These are phyloP conservation scores for Antrodiella citrinella DNA, from an alignment of 768 basidiomycete genomes.

Conservation along the genomic window DNA sequence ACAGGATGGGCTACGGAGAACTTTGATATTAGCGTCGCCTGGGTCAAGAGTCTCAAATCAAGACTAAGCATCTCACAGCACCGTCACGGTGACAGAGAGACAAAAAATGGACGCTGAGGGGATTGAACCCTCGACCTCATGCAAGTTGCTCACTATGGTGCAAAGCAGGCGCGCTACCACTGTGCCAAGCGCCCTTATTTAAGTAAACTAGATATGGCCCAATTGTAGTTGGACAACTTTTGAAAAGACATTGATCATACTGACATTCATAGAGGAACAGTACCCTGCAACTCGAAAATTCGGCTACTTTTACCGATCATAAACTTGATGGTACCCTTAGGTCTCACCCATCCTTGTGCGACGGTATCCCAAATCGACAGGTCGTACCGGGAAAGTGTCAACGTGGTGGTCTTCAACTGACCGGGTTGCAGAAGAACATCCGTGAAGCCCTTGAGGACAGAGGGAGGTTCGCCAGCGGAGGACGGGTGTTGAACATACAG, in stretches of 20 bases:
- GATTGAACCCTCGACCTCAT: not conserved
- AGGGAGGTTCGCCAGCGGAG: constrained; percentile 62
- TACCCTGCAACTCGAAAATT: constrained; percentile 46
- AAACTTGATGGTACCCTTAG: constrained; percentile 52
- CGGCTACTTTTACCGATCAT: constrained; percentile 65
- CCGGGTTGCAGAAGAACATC: constrained; percentile 44
- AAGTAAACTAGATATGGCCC: too few species aligned
- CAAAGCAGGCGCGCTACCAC: not conserved
- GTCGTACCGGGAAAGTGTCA: constrained; percentile 62
- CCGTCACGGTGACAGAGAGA: too few species aligned
- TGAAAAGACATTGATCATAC: not conserved
- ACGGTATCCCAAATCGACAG: constrained; percentile 70
- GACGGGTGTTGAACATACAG: constrained; percentile 64
- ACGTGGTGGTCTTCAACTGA: constrained; percentile 35
- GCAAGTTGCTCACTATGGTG: not conserved
- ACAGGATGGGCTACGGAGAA: not conserved
- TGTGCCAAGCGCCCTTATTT: not conserved
- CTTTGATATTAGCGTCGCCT: too few species aligned
- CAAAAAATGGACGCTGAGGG: not conserved
- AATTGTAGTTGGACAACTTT: too few species aligned
- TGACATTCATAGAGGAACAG: constrained; percentile 16
- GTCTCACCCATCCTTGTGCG: constrained; percentile 68
- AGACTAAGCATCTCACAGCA: not conserved
- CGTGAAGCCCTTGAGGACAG: constrained; percentile 59
- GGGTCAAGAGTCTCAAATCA: too few species aligned